A percentile compares a stretch with the other conserved stretches of the same genome.
These are phyloP conservation scores for Penicillium chermesinum DNA, from an alignment of 495 filamentous ascomycete species.

Conservation along the genomic window DNA sequence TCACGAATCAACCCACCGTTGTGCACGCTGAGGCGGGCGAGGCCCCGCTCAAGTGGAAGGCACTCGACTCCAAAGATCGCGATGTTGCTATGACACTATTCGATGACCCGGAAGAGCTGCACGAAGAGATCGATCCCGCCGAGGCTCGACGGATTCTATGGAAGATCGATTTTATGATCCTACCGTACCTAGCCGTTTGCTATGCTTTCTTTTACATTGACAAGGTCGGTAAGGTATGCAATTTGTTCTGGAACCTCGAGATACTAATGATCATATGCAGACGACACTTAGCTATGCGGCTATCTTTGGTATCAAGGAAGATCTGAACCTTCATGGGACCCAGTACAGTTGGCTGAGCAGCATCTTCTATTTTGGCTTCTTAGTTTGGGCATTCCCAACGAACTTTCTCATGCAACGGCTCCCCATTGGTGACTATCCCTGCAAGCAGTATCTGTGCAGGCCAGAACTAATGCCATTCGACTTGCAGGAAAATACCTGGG, in stretches of 20 bases:
- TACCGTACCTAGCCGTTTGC: slow-evolving; percentile 50
- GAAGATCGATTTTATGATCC: slow-evolving; percentile 52
- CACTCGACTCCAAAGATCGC: slow-evolving; percentile 30
- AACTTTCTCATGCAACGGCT: slow-evolving; percentile 49
- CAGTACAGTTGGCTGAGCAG: slow-evolving; percentile 50
- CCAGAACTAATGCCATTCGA: neutral
- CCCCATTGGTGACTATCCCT: slow-evolving; percentile 43
- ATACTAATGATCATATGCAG: neutral
- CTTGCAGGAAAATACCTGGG: slow-evolving; percentile 50
- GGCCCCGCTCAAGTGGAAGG: slow-evolving; percentile 23
- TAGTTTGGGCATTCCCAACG: slow-evolving; percentile 40
- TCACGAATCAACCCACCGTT: slow-evolving; percentile 19
- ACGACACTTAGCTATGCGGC: slow-evolving; percentile 53
- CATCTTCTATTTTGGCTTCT: slow-evolving; percentile 55
- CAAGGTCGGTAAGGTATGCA: slow-evolving; percentile 27
- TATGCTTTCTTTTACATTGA: slow-evolving; percentile 57
- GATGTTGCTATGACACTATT: slow-evolving; percentile 45
- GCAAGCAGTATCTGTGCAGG: neutral
- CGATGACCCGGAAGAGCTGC: slow-evolving; percentile 33
- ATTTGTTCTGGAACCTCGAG: slow-evolving; percentile 4
- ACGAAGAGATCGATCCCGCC: slow-evolving; percentile 44
- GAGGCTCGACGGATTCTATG: slow-evolving; percentile 46
- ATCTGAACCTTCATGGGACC: slow-evolving; percentile 37
- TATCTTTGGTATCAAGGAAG: slow-evolving; percentile 51
- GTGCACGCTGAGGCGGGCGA: slow-evolving; percentile 24